Evolutionary conservation across 139 green algal genomes (phyloP), one percentile per base, ranked within the genome.

Genomic region (Astrephomene gubernaculifera): DNA sequence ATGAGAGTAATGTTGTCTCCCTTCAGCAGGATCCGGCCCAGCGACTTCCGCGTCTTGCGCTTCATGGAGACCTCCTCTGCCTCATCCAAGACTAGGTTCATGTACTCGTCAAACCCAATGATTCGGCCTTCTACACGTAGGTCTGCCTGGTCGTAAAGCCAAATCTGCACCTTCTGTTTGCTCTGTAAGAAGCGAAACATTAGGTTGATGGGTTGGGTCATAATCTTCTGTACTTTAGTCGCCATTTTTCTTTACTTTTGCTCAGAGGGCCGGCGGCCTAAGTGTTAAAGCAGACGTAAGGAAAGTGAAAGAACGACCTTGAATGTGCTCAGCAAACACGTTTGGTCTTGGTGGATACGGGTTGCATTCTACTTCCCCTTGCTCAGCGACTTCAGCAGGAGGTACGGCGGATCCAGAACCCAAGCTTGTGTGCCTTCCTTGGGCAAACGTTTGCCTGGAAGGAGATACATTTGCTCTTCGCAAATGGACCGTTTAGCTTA

Each of bases 71-170:
- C 93, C 92, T 99, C 98, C 82, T 99, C 97, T 19, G 97, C 96
- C 60, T 99, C 98, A 61, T 99, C 97, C 64, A 99, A 89, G 74
- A 99, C 97, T 39, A 99, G 88, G 87, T 99, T 99, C 98, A 99
- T 99, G 94, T 99, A 99, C 90, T 99, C 97, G 87, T 99, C 98
- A 81, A 99, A 99, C 1, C 98, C 97, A 76, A 99, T 98, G 90
- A 99, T 99, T n/a, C 92, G 90, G 1, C 97, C 98, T 85, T 99
- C 98, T 27, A 99, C 95, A 0, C 95, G 86, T 54, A 98, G 70
- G 88, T 99, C 97, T 21, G 84, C 93, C 80, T 99, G 95, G 54
- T 99, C 97, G 80, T 94, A 99, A 31, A 99, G 91, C 98, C 98
- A 99, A 45, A 99, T 96, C 87, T 98, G 94, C 33, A 99, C 95